Conservation (phyloP, 169 alveolate genomes). For the Plasmodium gaboni region DNA sequence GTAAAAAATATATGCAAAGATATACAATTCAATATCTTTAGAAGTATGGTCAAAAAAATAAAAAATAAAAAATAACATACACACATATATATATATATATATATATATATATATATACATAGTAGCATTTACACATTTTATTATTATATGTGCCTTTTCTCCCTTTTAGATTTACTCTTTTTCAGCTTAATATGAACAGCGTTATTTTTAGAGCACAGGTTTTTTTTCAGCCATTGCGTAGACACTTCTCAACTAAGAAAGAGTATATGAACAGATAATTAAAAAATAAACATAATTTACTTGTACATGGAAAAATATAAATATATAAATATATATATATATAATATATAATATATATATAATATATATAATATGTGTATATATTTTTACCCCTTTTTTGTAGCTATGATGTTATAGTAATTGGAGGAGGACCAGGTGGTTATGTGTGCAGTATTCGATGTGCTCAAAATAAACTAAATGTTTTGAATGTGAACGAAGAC, state of each 20-base stretch:
- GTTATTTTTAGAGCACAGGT: slow-evolving; percentile 10
- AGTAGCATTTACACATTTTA: not conserved
- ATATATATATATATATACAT: not conserved
- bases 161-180: not conserved
- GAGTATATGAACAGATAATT: slow-evolving; percentile 19
- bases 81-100: not conserved
- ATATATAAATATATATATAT: not conserved
- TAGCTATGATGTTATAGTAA: slow-evolving; percentile 91
- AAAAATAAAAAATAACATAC: not conserved
- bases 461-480: slow-evolving; percentile 96
- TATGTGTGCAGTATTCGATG: slow-evolving; percentile 97
- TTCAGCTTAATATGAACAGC: slow-evolving; percentile 16
- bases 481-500: slow-evolving; percentile 96
- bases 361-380: too few relatives aligned
- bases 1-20: not conserved
- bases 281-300: not conserved
- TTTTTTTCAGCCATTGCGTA: slow-evolving; percentile 19
- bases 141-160: not conserved
- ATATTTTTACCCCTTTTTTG: not conserved
- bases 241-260: slow-evolving; percentile 54
- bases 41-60: not conserved
- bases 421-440: slow-evolving; percentile 97
- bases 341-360: too few relatives aligned
- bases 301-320: not conserved
- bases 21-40: not conserved